Evolutionary conservation across 495 filamentous ascomycete species (phyloP).

Genomic region (Endocarpon pusillum): DNA sequence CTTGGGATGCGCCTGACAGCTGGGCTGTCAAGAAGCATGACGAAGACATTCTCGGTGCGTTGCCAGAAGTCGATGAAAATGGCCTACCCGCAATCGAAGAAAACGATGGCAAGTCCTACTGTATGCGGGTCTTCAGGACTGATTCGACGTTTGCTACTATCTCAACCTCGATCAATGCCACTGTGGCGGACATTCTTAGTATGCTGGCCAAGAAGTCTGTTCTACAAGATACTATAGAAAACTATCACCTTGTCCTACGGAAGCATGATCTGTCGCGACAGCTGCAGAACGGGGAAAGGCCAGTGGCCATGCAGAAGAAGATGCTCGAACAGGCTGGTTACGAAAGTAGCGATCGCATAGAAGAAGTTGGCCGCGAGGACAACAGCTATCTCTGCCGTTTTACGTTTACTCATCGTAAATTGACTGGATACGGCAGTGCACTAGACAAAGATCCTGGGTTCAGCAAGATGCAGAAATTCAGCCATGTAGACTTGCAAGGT

Average conservation of each 20-base stretch:
- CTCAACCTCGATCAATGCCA: conserved; percentile 60
- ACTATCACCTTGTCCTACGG: conserved; percentile 87
- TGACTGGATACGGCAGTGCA: conserved; percentile 60
- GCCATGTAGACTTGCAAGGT: conserved; percentile 81
- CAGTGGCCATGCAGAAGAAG: conserved; percentile 81
- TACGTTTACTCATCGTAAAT: conserved; percentile 74
- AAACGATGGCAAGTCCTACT: conserved; percentile 54
- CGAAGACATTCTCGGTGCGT: conserved; percentile 42
- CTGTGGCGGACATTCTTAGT: conserved; percentile 65
- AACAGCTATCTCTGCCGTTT: conserved; percentile 94
- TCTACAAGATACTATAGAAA: conserved; percentile 71
- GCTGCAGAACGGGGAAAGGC: conserved; percentile 58
- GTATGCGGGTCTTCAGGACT: conserved; percentile 85
- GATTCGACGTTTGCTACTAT: conserved; percentile 90
- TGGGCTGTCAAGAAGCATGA: conserved; percentile 65
- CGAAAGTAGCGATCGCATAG: conserved; percentile 67
- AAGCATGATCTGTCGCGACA: conserved; percentile 84
- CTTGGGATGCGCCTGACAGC: conserved; percentile 84
- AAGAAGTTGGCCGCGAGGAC: conserved; percentile 94
- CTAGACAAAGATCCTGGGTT: conserved; percentile 64
- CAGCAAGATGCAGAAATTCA: conserved; percentile 69
- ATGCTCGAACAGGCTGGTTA: conserved; percentile 88
- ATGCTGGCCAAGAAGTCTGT: conserved; percentile 84
- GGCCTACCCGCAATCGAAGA: conserved; percentile 40
- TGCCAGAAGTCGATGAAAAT: conserved; percentile 43